Evolutionary conservation across 805 yeast genomes (phyloP).

Genomic region (Candida berthetii): DNA sequence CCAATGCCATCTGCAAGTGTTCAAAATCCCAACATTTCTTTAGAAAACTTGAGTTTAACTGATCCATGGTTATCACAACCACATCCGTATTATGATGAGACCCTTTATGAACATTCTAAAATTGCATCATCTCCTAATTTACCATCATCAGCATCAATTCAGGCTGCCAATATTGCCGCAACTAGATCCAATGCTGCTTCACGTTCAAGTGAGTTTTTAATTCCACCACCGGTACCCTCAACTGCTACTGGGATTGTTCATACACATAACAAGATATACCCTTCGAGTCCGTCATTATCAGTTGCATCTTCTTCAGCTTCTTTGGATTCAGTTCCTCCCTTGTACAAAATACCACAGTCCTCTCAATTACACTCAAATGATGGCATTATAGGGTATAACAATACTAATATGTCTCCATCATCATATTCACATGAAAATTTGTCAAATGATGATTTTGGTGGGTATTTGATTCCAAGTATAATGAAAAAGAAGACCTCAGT

Average conservation of each 20-base stretch:
- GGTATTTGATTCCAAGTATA: too few species aligned
- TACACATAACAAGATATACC: background rate
- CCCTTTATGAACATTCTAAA: background rate
- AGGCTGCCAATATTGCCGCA: constrained; percentile 1
- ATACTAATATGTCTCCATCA: background rate
- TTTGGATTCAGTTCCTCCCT: background rate
- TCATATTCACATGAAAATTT: background rate
- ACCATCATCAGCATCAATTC: background rate
- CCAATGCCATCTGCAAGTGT: background rate
- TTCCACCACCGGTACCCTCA: background rate
- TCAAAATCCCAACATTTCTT: background rate
- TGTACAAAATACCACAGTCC: background rate
- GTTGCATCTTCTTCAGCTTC: background rate
- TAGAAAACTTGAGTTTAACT: background rate
- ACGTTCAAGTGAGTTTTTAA: background rate
- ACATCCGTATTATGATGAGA: background rate
- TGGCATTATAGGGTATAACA: background rate
- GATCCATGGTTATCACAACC: background rate
- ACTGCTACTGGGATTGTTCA: background rate
- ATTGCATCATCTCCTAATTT: background rate
- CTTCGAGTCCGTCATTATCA: background rate
- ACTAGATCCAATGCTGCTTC: background rate
- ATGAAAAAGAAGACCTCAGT: background rate
- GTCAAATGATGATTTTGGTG: background rate
- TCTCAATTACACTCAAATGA: background rate